Percentiles rank a stretch among this genome's conserved stretches.
phyloP scores from a whole-genome alignment of 495 filamentous ascomycete genomes.

The Tuber aestivum region DNA sequence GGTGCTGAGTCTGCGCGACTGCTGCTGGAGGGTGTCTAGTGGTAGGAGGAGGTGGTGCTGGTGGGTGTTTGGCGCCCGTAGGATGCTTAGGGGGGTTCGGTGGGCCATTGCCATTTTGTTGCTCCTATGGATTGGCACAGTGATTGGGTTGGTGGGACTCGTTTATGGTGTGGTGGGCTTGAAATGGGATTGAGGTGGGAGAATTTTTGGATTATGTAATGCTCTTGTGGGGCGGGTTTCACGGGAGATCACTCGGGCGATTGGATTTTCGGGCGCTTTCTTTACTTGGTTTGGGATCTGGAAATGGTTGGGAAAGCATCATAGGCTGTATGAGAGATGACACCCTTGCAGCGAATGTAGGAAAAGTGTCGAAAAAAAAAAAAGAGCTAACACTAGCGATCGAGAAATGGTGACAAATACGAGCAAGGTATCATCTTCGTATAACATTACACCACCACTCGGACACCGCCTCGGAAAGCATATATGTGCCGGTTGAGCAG shows the following conservation, averaged over 20 bases:
- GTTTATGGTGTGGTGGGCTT: background rate
- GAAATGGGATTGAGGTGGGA: background rate
- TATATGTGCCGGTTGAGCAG: background rate
- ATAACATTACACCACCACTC: background rate
- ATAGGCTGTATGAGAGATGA: background rate
- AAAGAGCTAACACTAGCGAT: background rate
- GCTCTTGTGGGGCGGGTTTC: background rate
- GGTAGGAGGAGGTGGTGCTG: conserved; percentile 7
- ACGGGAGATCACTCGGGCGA: background rate
- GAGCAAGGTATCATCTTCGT: background rate
- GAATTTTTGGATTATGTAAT: conserved; percentile 3
- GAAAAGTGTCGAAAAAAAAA: background rate
- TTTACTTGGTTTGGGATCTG: background rate
- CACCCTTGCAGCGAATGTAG: background rate
- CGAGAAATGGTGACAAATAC: background rate
- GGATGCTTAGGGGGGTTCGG: conserved; percentile 15
- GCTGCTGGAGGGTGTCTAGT: conserved; percentile 2
- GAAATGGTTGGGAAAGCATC: background rate
- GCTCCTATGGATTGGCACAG: background rate
- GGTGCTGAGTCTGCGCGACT: conserved; percentile 7
- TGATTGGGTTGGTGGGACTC: background rate
- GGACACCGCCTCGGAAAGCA: background rate
- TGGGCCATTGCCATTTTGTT: conserved; percentile 18
- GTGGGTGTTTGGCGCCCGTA: conserved; percentile 1
- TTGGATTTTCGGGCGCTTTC: background rate